Conservation (phyloP, 2,329 filamentous ascomycete genomes). For the Dactylellina haptotyla region DNA sequence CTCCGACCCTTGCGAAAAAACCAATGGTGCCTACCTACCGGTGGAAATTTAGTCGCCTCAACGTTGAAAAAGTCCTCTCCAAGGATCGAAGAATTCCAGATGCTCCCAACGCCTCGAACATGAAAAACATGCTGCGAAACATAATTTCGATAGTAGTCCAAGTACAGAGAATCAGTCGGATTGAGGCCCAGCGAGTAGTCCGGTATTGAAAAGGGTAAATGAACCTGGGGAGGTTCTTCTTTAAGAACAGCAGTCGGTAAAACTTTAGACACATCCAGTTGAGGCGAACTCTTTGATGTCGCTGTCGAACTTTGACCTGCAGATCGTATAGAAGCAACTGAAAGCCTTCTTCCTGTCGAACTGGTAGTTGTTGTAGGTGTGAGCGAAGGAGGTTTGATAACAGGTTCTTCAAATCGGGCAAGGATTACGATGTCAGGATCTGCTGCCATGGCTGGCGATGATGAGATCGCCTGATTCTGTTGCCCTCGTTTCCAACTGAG, state of each 20-base stretch:
- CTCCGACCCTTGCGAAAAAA: background rate
- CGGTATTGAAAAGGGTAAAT: constrained; percentile 27
- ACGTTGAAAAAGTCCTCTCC: constrained; percentile 63
- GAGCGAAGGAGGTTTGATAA: constrained; percentile 26
- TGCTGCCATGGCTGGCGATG: constrained; percentile 43
- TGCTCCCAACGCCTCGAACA: constrained; percentile 51
- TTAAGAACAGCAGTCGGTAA: constrained; percentile 35
- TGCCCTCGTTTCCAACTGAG: constrained; percentile 56
- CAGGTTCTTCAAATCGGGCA: constrained; percentile 65
- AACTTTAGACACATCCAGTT: constrained; percentile 25
- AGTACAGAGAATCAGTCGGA: constrained; percentile 47
- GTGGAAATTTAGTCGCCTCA: constrained; percentile 66
- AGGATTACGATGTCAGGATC: constrained; percentile 67
- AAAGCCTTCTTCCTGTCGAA: constrained; percentile 34
- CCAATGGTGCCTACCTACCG: constrained; percentile 62
- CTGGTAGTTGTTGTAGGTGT: constrained; percentile 37
- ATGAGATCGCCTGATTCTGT: constrained; percentile 56
- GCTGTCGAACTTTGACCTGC: constrained; percentile 39
- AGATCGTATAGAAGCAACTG: constrained; percentile 37
- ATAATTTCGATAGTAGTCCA: constrained; percentile 58
- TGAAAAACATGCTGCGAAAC: constrained; percentile 57
- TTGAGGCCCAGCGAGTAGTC: constrained; percentile 27
- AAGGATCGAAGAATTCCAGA: constrained; percentile 40
- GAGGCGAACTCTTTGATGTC: constrained; percentile 49
- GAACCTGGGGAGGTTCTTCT: constrained; percentile 25